These are phyloP conservation scores for Drechslerella stenobrocha DNA, from an alignment of 2,329 filamentous ascomycete genomes.

Conservation along the genomic window DNA sequence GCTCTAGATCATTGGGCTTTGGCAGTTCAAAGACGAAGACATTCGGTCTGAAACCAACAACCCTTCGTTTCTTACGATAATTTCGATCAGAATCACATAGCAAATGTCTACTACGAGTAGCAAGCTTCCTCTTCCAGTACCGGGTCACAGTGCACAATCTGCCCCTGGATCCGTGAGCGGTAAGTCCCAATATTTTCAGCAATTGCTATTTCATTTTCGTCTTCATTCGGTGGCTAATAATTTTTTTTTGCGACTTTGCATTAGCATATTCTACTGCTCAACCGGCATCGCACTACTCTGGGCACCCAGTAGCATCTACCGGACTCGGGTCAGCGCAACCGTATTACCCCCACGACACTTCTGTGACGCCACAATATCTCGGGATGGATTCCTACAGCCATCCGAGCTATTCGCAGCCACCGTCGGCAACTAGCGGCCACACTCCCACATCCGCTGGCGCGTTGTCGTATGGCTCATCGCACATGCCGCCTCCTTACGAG, in stretches of 20 bases:
- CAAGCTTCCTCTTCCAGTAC: conserved; percentile 46
- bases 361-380: conserved; percentile 44
- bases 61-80: conserved; percentile 15
- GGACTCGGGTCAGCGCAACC: conserved; percentile 34
- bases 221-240: background rate
- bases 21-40: conserved; percentile 31
- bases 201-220: background rate
- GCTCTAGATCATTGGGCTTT: conserved; percentile 19
- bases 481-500: conserved; percentile 47
- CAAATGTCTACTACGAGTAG: conserved; percentile 46
- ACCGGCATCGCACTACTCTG: conserved; percentile 43
- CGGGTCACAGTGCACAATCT: conserved; percentile 43
- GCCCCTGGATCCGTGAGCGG: conserved; percentile 47
- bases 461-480: conserved; percentile 38
- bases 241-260: background rate
- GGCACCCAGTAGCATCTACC: conserved; percentile 33
- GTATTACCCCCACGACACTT: conserved; percentile 43
- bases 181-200: conserved; percentile 27
- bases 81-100: conserved; percentile 15
- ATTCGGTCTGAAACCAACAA: conserved; percentile 15
- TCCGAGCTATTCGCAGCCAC: conserved; percentile 45
- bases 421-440: conserved; percentile 40
- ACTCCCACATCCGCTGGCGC: conserved; percentile 43
- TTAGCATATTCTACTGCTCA: conserved; percentile 44
- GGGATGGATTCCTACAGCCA: conserved; percentile 47